Evolutionary conservation across 495 filamentous ascomycete species (phyloP).

Genomic region (Podospora pseudopauciseta): DNA sequence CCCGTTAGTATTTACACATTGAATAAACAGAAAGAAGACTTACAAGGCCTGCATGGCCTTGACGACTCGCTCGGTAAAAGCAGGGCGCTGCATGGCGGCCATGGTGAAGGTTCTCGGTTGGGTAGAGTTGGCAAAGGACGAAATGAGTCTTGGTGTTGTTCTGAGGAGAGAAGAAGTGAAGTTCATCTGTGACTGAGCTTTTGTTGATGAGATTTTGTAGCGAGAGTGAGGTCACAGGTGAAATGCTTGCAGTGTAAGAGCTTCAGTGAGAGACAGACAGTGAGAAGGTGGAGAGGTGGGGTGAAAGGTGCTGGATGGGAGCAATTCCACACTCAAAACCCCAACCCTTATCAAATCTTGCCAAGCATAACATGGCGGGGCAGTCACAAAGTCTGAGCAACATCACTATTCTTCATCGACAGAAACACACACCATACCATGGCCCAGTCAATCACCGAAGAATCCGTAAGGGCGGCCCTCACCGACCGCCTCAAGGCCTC

Average conservation of each 20-base stretch:
- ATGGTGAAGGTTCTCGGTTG: slow-evolving; percentile 17
- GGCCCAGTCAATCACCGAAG: slow-evolving; percentile 63
- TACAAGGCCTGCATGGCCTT: slow-evolving; percentile 78
- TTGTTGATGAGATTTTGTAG: slow-evolving; percentile 1
- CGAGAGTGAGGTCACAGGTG: not conserved
- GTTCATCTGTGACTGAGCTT: slow-evolving; percentile 16
- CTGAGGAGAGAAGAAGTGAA: not conserved
- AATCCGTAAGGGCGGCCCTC: slow-evolving; percentile 63
- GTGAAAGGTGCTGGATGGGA: not conserved
- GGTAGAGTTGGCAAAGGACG: not conserved
- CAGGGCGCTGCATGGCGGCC: slow-evolving; percentile 32
- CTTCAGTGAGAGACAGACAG: not conserved
- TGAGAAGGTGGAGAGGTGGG: not conserved
- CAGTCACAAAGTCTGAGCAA: slow-evolving; percentile 6
- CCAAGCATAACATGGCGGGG: slow-evolving; percentile 16
- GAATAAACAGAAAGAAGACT: slow-evolving; percentile 28
- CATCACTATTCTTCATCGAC: slow-evolving; percentile 13
- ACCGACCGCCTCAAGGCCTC: slow-evolving; percentile 69
- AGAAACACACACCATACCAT: slow-evolving; percentile 42
- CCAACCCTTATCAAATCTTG: slow-evolving; percentile 14
- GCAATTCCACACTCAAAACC: not conserved
- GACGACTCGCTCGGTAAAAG: slow-evolving; percentile 76
- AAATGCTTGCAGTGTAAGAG: not conserved
- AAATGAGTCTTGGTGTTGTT: not conserved
- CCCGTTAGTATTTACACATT: too few species aligned